Evolutionary conservation across 2,329 filamentous ascomycete species (phyloP).

Genomic region (Beauveria sp.): DNA sequence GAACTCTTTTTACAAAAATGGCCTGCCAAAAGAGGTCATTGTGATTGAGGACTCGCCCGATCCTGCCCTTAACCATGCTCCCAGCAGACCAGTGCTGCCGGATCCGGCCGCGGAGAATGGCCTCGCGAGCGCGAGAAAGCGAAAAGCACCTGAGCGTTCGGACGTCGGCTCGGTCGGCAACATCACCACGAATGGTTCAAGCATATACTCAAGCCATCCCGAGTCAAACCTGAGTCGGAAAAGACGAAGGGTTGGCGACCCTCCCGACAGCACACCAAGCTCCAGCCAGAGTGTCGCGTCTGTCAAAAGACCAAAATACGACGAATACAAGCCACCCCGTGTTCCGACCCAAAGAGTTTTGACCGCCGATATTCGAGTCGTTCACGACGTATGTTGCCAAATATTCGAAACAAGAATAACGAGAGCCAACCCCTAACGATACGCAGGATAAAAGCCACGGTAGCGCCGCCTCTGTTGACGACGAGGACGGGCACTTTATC

Average conservation of each 20-base stretch:
- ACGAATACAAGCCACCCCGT: constrained; percentile 3
- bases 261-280: background rate
- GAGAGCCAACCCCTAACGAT: background rate
- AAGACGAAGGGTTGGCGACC: constrained; percentile 1
- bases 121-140: constrained; percentile 4
- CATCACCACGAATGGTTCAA: background rate
- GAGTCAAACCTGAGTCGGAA: constrained; percentile 7
- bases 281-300: background rate
- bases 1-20: constrained; percentile 69
- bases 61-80: constrained; percentile 23
- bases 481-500: constrained; percentile 88
- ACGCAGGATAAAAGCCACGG: constrained; percentile 23
- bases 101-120: background rate
- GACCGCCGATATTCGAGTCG: constrained; percentile 32
- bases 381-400: constrained; percentile 43
- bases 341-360: background rate
- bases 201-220: background rate
- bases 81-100: background rate
- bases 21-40: constrained; percentile 67
- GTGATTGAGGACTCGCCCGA: constrained; percentile 63
- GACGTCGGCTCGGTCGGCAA: background rate
- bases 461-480: constrained; percentile 65
- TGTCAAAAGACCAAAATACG: background rate
- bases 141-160: background rate
- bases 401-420: background rate